A percentile compares a stretch with the other conserved stretches of the same genome.
phyloP scores from a whole-genome alignment of 805 yeast genomes.

The Kregervanrija delftensis region DNA sequence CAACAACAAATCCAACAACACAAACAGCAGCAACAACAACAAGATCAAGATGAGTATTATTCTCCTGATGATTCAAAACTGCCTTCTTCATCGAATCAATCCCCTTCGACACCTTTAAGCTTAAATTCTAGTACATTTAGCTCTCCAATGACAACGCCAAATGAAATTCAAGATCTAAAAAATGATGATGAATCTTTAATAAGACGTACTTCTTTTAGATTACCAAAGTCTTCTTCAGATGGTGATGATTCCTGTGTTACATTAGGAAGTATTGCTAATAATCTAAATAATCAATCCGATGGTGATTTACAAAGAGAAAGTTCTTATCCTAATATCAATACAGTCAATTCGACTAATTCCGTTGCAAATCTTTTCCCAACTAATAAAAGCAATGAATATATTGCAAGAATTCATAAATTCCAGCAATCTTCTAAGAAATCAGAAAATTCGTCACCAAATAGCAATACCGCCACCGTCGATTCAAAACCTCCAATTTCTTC shows the following conservation, averaged over 20 bases:
- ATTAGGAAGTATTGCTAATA: too few relatives aligned
- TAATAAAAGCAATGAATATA: too few relatives aligned
- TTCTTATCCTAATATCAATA: too few relatives aligned
- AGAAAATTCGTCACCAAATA: constrained; percentile 1
- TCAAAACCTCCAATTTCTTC: neutral
- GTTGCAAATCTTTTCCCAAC: too few relatives aligned
- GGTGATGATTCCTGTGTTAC: neutral
- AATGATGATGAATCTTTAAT: constrained; percentile 5
- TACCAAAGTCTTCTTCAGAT: constrained; percentile 8
- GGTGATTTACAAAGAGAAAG: too few relatives aligned
- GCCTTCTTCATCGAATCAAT: neutral
- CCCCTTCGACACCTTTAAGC: constrained; percentile 18
- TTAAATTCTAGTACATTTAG: constrained; percentile 12
- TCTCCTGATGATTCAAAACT: neutral
- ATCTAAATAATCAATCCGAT: too few relatives aligned
- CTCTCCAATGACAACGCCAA: constrained; percentile 11
- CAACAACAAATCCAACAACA: constrained; percentile 29
- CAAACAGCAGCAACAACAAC: constrained; percentile 10
- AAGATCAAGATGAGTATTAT: constrained; percentile 4
- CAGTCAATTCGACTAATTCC: too few relatives aligned
- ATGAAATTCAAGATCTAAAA: constrained; percentile 7
- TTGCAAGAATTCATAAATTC: neutral
- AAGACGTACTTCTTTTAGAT: constrained; percentile 22
- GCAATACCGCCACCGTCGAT: neutral
- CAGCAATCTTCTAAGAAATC: constrained; percentile 4